These are phyloP conservation scores for Piromyces sp. DNA, from an alignment of 192 early-diverging fungal species.

Conservation along the genomic window DNA sequence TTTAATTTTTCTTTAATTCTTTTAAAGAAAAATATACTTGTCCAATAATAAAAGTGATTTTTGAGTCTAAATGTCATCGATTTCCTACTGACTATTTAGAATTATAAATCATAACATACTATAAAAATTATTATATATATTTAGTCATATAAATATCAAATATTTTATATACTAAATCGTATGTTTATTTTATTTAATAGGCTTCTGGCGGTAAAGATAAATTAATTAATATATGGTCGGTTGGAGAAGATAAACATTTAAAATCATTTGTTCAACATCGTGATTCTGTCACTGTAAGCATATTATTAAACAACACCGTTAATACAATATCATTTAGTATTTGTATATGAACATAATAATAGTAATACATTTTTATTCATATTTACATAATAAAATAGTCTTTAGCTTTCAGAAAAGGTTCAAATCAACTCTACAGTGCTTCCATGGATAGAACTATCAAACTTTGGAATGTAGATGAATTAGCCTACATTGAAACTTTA, in stretches of 20 bases:
- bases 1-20: conserved; percentile 1
- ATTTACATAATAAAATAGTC: no score
- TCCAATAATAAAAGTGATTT: not conserved
- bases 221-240: conserved; percentile 80
- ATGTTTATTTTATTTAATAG: conserved; percentile 8
- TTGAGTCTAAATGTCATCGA: not conserved
- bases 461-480: conserved; percentile 85
- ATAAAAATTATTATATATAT: no score
- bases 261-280: conserved; percentile 74
- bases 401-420: conserved; percentile 65
- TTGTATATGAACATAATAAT: no score
- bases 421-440: conserved; percentile 69
- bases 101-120: not conserved
- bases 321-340: no score
- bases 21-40: not conserved
- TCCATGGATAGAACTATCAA: conserved; percentile 88
- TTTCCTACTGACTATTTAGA: not conserved
- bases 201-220: conserved; percentile 82
- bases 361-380: no score
- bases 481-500: conserved; percentile 84
- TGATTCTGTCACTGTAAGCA: conserved; percentile 58
- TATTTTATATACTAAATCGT: no score
- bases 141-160: no score
- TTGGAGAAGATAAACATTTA: conserved; percentile 52
- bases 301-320: no score